Evolutionary conservation across 768 basidiomycete species (phyloP).

Genomic region (Agrocybe praecox): DNA sequence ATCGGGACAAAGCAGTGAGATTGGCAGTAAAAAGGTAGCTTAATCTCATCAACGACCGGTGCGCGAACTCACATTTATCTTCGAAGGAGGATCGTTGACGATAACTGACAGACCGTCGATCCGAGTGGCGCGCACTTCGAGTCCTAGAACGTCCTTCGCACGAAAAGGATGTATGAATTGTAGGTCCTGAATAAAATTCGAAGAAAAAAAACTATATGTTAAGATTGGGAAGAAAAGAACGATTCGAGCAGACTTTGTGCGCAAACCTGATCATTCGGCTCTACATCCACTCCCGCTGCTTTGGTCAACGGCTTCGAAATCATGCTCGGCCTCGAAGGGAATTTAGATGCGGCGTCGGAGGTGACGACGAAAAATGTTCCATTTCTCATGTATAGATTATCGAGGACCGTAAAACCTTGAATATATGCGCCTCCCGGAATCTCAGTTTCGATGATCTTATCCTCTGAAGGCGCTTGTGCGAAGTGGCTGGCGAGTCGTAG

Average conservation of each 20-base stretch:
- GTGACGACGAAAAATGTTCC: conserved; percentile 73
- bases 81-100: conserved; percentile 17
- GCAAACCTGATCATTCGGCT: conserved; percentile 20
- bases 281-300: conserved; percentile 11
- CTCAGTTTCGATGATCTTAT: conserved; percentile 16
- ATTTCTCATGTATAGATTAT: conserved; percentile 71
- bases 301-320: conserved; percentile 21
- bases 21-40: too few relatives aligned
- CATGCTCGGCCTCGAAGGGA: conserved; percentile 8
- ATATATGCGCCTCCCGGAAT: conserved; percentile 42
- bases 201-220: background rate
- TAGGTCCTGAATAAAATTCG: conserved; percentile 15
- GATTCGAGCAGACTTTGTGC: background rate
- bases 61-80: conserved; percentile 16
- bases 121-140: conserved; percentile 4
- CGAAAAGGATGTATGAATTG: conserved; percentile 16
- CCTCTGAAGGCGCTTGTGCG: background rate
- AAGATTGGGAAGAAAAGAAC: background rate
- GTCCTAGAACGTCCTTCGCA: conserved; percentile 13
- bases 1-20: background rate
- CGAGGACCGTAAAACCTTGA: conserved; percentile 74
- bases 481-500: background rate
- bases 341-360: background rate
- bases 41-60: background rate
- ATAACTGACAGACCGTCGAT: conserved; percentile 21